A percentile compares a stretch with the other conserved stretches of the same genome.
phyloP scores from a whole-genome alignment of 768 basidiomycete species.

The Brasilioporus rufonigricans region DNA sequence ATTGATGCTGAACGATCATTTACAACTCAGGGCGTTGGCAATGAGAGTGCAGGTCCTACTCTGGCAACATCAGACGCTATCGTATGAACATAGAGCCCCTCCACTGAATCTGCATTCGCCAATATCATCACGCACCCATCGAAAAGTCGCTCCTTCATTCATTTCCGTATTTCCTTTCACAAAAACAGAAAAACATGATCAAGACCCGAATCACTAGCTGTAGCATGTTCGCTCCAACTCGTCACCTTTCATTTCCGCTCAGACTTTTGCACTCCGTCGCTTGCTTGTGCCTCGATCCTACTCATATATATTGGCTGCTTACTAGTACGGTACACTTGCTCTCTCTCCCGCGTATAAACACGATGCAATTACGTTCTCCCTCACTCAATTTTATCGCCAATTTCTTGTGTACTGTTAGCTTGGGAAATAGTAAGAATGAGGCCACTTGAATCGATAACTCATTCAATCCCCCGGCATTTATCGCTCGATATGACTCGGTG shows the following conservation, averaged over 20 bases:
- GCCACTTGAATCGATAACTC: constrained; percentile 21
- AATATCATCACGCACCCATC: constrained; percentile 1
- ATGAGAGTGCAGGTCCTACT: constrained; percentile 16
- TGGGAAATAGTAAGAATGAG: constrained; percentile 3
- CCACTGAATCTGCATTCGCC: not conserved
- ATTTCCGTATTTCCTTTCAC: constrained; percentile 7
- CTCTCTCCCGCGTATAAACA: constrained; percentile 9
- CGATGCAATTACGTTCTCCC: constrained; percentile 8
- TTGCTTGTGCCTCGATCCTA: constrained; percentile 8
- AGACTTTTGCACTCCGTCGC: constrained; percentile 10
- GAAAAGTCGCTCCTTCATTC: constrained; percentile 19
- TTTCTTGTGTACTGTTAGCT: constrained; percentile 14
- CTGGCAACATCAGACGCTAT: constrained; percentile 1
- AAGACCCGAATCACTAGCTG: constrained; percentile 13
- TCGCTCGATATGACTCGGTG: not conserved
- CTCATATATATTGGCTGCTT: constrained; percentile 27
- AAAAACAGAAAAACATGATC: constrained; percentile 9
- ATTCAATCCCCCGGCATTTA: not conserved
- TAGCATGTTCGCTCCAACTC: constrained; percentile 26
- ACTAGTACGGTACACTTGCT: constrained; percentile 15
- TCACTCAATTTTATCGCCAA: not conserved
- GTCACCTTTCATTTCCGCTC: constrained; percentile 4
- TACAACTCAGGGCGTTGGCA: constrained; percentile 23
- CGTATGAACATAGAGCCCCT: constrained; percentile 9
- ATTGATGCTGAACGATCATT: not conserved